Base-by-base conservation (phyloP, 1,284 basidiomycete species). In the Rhodotorula sp. region DNA sequence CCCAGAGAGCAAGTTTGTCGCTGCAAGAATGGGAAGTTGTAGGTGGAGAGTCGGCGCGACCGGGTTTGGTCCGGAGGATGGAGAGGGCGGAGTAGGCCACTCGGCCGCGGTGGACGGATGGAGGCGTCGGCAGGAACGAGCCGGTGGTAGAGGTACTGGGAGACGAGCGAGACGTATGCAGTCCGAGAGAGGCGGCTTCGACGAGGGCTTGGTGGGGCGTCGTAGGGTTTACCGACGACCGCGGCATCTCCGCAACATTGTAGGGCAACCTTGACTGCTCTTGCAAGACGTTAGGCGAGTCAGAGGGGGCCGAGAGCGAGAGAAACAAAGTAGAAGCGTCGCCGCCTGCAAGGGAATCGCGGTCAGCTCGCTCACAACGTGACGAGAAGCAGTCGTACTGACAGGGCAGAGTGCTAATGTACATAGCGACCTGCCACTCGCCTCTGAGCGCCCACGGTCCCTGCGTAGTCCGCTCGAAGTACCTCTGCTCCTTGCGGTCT, bases 341-440 rank as follows among this genome's bases (percentile, higher is more conserved):
- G 10, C 94, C 94, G 77, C 92, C 92, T 93, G 73, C 67, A 36
- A 52, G 44, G 52, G 55, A 19, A 39, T 3, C 3, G 19, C 39
- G 39, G 39, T 44, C 39, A 44, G 39, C 39, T 44, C 39, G 39
- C 39, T 44, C 39, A 15, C 39, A 44, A 19, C 22, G 32, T 32
- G 6, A 8, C 19, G 24, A 11, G 48, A 34, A 44, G n/a, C 44
- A 46, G 20, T 20, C 39, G 29, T 24, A 79, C 85, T 77, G 76
- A 95, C 94, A 91, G 36, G 94, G 94, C n/a, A 92, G 83, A 4
- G 91, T 90, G 2, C 93, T 96, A 64, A 94, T 84, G 75, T 96
- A 97, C 78, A 96, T 83, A 75, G 84, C 83, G 56, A 93, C 74
- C 55, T 81, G 73, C 0, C 89, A 85, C 2, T 81, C 84, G 0